phyloP scores from a whole-genome alignment of 352 stramenopile genomes.

The Peronosclerospora sorghi region DNA sequence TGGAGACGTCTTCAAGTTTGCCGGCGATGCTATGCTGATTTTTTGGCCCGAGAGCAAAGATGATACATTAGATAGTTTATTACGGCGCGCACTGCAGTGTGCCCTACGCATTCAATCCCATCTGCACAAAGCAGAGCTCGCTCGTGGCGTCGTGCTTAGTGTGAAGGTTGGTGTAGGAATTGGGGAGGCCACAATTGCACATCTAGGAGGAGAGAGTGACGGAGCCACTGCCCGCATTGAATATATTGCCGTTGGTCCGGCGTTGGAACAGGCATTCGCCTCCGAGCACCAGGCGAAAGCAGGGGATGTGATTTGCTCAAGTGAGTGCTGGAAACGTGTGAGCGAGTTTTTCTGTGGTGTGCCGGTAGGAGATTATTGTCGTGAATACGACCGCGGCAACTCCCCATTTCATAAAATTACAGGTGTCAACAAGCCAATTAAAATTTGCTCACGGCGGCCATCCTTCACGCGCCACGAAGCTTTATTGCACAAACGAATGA shows the following conservation, averaged over 20 bases:
- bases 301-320: conserved; percentile 86
- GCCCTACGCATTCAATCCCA: conserved; percentile 86
- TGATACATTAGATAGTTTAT: conserved; percentile 70
- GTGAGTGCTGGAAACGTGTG: conserved; percentile 68
- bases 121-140: conserved; percentile 79
- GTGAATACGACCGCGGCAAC: conserved; percentile 3
- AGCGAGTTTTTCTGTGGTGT: conserved; percentile 49
- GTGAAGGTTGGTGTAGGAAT: conserved; percentile 92
- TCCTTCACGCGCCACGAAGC: conserved; percentile 73
- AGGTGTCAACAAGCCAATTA: conserved; percentile 42
- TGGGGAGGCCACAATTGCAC: conserved; percentile 74
- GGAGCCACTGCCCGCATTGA: conserved; percentile 76
- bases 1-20: conserved; percentile 92
- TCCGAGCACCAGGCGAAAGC: conserved; percentile 80
- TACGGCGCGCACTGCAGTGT: conserved; percentile 82
- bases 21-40: conserved; percentile 91
- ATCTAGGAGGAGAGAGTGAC: conserved; percentile 84
- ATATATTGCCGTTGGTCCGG: conserved; percentile 85
- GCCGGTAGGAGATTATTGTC: conserved; percentile 12
- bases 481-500: conserved; percentile 77
- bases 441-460: conserved; percentile 50
- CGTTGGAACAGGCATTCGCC: conserved; percentile 86
- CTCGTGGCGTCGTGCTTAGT: conserved; percentile 78
- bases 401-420: conserved; percentile 55
- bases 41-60: conserved; percentile 89